phyloP scores from a whole-genome alignment of 164 flowering plant species.

The Vitis rupestris region DNA sequence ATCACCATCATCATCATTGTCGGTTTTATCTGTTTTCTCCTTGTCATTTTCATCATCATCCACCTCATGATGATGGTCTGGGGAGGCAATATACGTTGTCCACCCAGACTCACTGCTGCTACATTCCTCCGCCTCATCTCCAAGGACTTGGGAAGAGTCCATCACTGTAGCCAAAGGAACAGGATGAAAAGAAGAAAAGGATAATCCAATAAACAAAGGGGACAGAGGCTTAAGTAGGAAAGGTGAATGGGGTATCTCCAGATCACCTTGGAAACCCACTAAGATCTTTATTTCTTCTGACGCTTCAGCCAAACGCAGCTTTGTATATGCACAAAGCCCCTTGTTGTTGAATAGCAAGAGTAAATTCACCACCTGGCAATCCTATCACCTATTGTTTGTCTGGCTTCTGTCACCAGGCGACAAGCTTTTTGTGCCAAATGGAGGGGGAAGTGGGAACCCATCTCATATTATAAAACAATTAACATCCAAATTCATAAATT shows the following conservation, averaged over 20 bases:
- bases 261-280: constrained; percentile 10
- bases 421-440: constrained; percentile 8
- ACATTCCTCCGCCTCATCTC: constrained; percentile 38
- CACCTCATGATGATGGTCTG: constrained; percentile 6
- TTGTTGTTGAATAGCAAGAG: constrained; percentile 30
- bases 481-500: constrained; percentile 18
- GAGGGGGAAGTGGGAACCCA: constrained; percentile 2
- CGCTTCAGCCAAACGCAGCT: constrained; percentile 20
- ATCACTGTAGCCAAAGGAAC: constrained; percentile 19
- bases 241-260: neutral
- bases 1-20: neutral
- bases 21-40: neutral
- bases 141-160: constrained; percentile 45
- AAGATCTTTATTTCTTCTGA: constrained; percentile 15
- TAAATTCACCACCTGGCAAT: constrained; percentile 37
- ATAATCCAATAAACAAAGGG: constrained; percentile 17
- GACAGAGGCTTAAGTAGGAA: constrained; percentile 6
- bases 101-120: constrained; percentile 49
- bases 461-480: constrained; percentile 8
- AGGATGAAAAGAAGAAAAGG: neutral
- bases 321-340: constrained; percentile 10
- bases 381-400: constrained; percentile 25
- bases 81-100: constrained; percentile 41
- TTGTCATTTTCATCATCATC: neutral
- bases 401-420: constrained; percentile 22